Base-by-base conservation (phyloP, 2,329 filamentous ascomycete species). In the Fusarium sp. region DNA sequence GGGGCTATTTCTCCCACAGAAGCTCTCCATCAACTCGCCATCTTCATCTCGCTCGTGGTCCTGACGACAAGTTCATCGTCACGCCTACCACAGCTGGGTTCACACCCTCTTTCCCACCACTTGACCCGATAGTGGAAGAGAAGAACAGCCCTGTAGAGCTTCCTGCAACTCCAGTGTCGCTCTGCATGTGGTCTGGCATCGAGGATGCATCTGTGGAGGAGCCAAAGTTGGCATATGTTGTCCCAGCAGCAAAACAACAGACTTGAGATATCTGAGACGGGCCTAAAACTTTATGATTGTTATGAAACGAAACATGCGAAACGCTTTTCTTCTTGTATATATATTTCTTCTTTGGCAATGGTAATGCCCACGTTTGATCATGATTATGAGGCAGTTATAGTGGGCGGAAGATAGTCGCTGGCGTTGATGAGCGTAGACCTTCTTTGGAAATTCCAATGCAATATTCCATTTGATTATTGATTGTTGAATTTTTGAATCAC, bases 141-240 rank as follows among this genome's bases (percentile, higher is more conserved):
- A 43, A 62, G 6, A 55, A 63, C 30, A 66, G 67, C 21, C 74
- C 72, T 14, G 68, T 74, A 18, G 74, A 75, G 53, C 71, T 75
- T 23, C 74, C 74, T 4, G 74, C 74, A 14, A 75, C 74, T 11
- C 74, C 74, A 12, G 74, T 75, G 9, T 75, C 74, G 18, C 65
- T 74, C 32, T 75, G 71, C n/a, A 75, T 74, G 69, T 75, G 74
- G 74, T 68, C 63, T 45, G 61, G 70, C 16, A 55, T 75, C 10
- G 74, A 75, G 55, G 58, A 74, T 23, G 74, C 74, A 48, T 68
- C 64, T 11, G 72, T 75, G 43, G 71, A 73, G 37, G 74, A 75
- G 37, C 74, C 74, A 45, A 74, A 59, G 60, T 32, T 75, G 54
- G 74, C 74, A 32, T 75, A 75, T 50, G 71, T 75, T 41, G 45